These are phyloP conservation scores for Oryza glaberrima DNA, from an alignment of 176 grass and related monocot species.

Conservation along the genomic window DNA sequence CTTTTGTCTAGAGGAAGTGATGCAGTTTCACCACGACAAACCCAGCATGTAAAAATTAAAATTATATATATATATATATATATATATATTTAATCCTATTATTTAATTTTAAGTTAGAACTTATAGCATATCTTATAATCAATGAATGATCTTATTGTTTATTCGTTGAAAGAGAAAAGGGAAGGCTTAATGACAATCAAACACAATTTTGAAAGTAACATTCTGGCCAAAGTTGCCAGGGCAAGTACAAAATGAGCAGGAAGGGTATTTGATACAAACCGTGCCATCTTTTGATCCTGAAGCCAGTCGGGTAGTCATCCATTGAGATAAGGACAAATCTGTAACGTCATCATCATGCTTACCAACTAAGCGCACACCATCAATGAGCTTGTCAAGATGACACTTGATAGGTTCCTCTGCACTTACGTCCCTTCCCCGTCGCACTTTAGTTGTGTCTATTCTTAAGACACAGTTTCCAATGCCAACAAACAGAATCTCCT, in stretches of 20 bases:
- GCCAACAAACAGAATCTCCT: slow-evolving; percentile 98
- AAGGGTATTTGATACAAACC: slow-evolving; percentile 57
- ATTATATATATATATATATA: background rate
- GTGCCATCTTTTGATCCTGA: slow-evolving; percentile 98
- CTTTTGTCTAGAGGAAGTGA: slow-evolving; percentile 11
- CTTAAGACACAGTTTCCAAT: slow-evolving; percentile 79
- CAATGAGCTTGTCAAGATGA: slow-evolving; percentile 75
- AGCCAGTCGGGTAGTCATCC: slow-evolving; percentile 95
- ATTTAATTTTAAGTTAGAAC: background rate
- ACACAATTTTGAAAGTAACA: slow-evolving; percentile 15
- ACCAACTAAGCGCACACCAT: slow-evolving; percentile 85
- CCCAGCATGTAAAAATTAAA: background rate
- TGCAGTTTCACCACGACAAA: background rate
- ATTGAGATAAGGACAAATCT: slow-evolving; percentile 96
- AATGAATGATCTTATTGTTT: background rate
- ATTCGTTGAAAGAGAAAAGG: background rate
- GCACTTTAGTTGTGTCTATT: slow-evolving; percentile 91
- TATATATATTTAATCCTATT: background rate
- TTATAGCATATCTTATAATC: background rate
- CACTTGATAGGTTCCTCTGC: slow-evolving; percentile 86
- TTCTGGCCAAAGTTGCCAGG: background rate
- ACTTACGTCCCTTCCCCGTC: slow-evolving; percentile 72
- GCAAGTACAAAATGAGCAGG: background rate
- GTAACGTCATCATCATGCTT: slow-evolving; percentile 88
- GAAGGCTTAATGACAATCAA: slow-evolving; percentile 20